phyloP scores from a whole-genome alignment of 2,329 filamentous ascomycete genomes.

The Fusarium tanahbumbuense region DNA sequence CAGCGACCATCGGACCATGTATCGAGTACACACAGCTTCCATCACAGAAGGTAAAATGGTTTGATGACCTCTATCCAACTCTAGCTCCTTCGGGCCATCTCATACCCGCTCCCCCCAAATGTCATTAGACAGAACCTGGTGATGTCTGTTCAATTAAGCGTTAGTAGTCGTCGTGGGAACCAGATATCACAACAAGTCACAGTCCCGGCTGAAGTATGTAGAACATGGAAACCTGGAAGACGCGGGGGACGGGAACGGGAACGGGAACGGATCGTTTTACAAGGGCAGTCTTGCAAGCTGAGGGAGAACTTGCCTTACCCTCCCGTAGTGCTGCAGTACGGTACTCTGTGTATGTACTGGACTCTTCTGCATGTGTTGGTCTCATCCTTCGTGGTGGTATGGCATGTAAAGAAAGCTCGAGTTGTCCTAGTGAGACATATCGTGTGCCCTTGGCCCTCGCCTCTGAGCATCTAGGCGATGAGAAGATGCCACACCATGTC shows the following conservation, averaged over 20 bases:
- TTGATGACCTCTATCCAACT: not conserved
- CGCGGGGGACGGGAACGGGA: conserved; percentile 29
- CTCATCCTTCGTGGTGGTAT: not conserved
- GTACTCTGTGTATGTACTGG: not conserved
- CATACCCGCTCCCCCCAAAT: conserved; percentile 35
- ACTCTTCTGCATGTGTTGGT: conserved; percentile 8
- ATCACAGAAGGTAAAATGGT: not conserved
- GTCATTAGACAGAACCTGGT: conserved; percentile 19
- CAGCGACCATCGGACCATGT: conserved; percentile 1
- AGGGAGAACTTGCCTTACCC: conserved; percentile 31
- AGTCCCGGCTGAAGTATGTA: conserved; percentile 2
- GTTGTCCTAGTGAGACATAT: conserved; percentile 21
- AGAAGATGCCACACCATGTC: conserved; percentile 32
- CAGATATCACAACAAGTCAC: conserved; percentile 7
- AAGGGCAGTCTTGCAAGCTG: conserved; percentile 10
- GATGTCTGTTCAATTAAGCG: not conserved
- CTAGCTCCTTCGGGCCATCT: conserved; percentile 25
- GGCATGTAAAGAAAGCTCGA: not conserved
- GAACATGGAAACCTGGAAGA: conserved; percentile 21
- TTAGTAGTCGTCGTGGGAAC: conserved; percentile 24
- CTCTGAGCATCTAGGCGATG: not conserved
- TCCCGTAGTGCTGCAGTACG: not conserved
- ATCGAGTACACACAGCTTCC: conserved; percentile 8
- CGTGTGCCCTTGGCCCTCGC: conserved; percentile 10
- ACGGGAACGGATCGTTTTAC: conserved; percentile 17